Evolutionary conservation across 1,284 basidiomycete genomes (phyloP), one percentile per base, ranked within the genome.

Genomic region (Ceratobasidium sp.): DNA sequence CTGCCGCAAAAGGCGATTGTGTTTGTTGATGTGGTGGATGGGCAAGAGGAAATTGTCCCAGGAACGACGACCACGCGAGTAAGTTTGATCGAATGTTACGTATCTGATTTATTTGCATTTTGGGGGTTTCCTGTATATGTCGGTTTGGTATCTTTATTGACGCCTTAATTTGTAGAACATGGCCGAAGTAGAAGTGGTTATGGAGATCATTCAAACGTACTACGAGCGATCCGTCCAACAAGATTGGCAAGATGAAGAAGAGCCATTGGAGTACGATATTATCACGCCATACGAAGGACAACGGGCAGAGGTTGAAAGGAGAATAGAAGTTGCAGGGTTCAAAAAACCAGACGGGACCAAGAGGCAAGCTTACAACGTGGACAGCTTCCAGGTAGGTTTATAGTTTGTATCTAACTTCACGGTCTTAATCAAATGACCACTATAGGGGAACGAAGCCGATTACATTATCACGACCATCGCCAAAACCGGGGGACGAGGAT

Each of bases 271-370:
- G 0, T 92, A 86, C 80, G 86, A 87, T 56, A 87, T 93, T 67
- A 90, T 93, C 63, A 93, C 90, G 6, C 91, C 91, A 0, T 93
- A 92, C 86, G 90, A 91, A 80, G 87, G 85, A 2, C 92, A 93
- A 81, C 86, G 90, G 17, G 85, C 81, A 47, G 68, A 83, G 7
- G 85, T 93, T 80, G 88, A 91, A 79, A 78, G 83, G 0, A 78
- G 75, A 8, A 84, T 93, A 80, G 87, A 88, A 77, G 75, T 81
- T 0, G 51, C 35, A 17, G 33, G 51, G 13, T 51, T 68, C 31
- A 17, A 47, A 26, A 31, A 58, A 31, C 23, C 42, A 20, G 83
- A 81, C 15, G 42, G 73, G 23, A 31, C 26, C 39, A 20, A 42
- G 61, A 15, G 39, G n/a, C 51, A 39, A 45, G 53, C 58, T 37